These are phyloP conservation scores for Bryoerythrophyllum caledonicum DNA, from an alignment of 225 moss, liverwort and hornwort genomes.

Conservation along the genomic window DNA sequence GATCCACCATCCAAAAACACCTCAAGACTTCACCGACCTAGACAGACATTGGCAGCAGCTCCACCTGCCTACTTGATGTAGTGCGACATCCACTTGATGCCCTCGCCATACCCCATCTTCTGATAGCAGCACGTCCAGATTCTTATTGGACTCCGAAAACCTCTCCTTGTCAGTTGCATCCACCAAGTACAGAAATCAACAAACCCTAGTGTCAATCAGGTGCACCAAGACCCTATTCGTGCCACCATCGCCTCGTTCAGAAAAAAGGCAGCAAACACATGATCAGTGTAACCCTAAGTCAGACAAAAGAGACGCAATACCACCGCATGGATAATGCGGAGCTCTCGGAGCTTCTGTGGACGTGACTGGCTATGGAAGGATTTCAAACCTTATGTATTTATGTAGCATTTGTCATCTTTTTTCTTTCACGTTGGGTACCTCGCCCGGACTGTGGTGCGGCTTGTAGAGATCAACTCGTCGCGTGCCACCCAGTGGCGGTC, in stretches of 20 bases:
- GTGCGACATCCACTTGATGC: constrained; percentile 99
- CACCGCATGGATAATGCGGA: too few relatives aligned
- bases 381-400: too few relatives aligned
- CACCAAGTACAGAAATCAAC: constrained; percentile 50
- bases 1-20: constrained; percentile 21
- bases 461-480: too few relatives aligned
- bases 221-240: not conserved
- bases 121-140: constrained; percentile 82
- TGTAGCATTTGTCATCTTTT: too few relatives aligned
- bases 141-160: constrained; percentile 90
- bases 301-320: not conserved
- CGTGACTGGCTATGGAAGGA: too few relatives aligned
- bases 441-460: too few relatives aligned
- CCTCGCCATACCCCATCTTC: constrained; percentile 97
- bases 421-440: too few relatives aligned
- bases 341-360: too few relatives aligned
- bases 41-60: constrained; percentile 17
- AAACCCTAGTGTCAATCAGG: constrained; percentile 26
- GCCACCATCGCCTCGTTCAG: not conserved
- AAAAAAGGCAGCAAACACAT: not conserved
- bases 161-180: constrained; percentile 92
- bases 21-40: constrained; percentile 30
- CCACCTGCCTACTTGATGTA: constrained; percentile 68
- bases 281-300: constrained; percentile 11
- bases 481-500: too few relatives aligned